Evolutionary conservation across 345 rosid genomes (phyloP).

Genomic region (Aethionema arabicum): DNA sequence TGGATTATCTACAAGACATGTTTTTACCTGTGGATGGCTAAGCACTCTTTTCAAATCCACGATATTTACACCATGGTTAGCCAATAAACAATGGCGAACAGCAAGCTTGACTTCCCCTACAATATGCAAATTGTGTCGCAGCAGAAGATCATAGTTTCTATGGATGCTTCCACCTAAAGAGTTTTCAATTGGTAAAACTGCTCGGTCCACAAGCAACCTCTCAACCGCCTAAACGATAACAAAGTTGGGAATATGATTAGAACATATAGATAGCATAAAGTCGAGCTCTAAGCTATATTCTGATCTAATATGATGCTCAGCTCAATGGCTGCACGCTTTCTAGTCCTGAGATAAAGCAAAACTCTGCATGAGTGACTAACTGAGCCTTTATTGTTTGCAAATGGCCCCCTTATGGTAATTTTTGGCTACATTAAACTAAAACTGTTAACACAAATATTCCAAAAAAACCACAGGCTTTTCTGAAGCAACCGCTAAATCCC

Average conservation of each 20-base stretch:
- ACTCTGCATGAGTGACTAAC: neutral
- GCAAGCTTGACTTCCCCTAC: constrained; percentile 95
- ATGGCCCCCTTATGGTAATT: neutral
- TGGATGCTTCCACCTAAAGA: constrained; percentile 99
- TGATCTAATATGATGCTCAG: neutral
- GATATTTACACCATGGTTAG: constrained; percentile 76
- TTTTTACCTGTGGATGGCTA: constrained; percentile 92
- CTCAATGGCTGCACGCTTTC: neutral
- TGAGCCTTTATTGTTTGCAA: neutral
- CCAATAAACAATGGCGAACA: constrained; percentile 89
- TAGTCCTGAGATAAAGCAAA: neutral
- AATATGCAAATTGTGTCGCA: constrained; percentile 88
- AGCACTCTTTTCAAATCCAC: constrained; percentile 83
- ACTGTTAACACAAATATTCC: no score
- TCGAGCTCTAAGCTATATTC: neutral
- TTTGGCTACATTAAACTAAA: no score
- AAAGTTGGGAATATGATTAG: neutral
- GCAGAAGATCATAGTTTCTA: constrained; percentile 89
- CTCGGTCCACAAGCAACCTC: constrained; percentile 91
- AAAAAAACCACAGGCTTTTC: no score
- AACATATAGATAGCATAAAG: neutral
- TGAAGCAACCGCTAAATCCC: neutral
- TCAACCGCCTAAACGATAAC: constrained; percentile 63
- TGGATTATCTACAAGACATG: constrained; percentile 8
- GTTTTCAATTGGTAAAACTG: constrained; percentile 94